Percentiles rank a stretch among this genome's conserved stretches.
phyloP scores from a whole-genome alignment of 2,329 filamentous ascomycete genomes.

The Ophiostoma sp. region DNA sequence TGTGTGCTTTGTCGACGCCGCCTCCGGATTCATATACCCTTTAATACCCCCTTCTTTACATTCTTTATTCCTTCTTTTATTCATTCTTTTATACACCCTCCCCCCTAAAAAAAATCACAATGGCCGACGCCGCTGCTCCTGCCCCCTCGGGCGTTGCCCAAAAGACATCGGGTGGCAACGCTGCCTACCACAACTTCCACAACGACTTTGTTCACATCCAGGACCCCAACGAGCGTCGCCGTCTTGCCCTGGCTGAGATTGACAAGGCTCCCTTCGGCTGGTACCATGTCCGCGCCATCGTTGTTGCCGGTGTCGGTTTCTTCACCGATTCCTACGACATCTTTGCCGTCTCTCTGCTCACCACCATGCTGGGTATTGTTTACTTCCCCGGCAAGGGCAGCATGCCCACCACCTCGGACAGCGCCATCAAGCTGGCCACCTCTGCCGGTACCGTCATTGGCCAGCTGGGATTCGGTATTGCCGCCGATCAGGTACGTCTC shows the following conservation, averaged over 20 bases:
- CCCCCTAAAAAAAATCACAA: conserved; percentile 11
- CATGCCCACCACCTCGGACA: conserved; percentile 65
- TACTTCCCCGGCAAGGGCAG: conserved; percentile 58
- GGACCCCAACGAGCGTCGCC: conserved; percentile 72
- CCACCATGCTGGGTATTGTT: conserved; percentile 72
- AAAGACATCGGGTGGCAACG: conserved; percentile 60
- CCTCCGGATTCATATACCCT: conserved; percentile 1
- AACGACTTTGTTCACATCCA: conserved; percentile 46
- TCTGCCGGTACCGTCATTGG: conserved; percentile 79
- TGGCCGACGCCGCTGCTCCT: conserved; percentile 26
- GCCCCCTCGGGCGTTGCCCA: conserved; percentile 26
- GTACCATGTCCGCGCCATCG: conserved; percentile 73
- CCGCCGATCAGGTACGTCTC: conserved; percentile 54
- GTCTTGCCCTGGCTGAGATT: conserved; percentile 73
- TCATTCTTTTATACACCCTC: neutral
- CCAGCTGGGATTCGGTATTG: conserved; percentile 71
- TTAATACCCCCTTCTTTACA: conserved; percentile 4
- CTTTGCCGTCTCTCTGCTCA: conserved; percentile 69
- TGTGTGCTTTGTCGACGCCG: conserved; percentile 13
- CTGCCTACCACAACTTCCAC: conserved; percentile 71
- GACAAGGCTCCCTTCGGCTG: conserved; percentile 78
- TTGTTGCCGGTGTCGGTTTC: conserved; percentile 80
- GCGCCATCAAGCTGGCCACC: conserved; percentile 78
- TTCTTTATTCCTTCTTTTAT: neutral
- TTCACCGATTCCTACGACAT: conserved; percentile 78